phyloP scores from a whole-genome alignment of 2,329 filamentous ascomycete genomes.

The Pseudogymnoascus sp. region DNA sequence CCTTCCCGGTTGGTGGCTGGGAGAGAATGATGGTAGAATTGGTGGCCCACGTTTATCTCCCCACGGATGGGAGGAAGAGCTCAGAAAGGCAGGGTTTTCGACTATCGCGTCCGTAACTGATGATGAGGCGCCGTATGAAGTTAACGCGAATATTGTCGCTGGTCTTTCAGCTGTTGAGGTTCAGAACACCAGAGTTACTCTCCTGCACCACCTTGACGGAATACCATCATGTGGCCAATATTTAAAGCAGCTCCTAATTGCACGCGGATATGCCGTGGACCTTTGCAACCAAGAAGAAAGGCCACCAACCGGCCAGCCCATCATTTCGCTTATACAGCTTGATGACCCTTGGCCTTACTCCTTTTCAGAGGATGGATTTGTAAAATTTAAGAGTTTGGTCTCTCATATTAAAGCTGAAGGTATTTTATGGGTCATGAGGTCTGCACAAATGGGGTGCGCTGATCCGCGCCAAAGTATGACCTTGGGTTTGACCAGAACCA shows the following conservation, averaged over 20 bases:
- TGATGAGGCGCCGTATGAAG: slow-evolving; percentile 19
- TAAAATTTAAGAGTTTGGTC: neutral
- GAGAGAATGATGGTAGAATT: slow-evolving; percentile 21
- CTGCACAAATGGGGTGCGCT: slow-evolving; percentile 16
- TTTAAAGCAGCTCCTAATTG: neutral
- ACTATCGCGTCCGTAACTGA: slow-evolving; percentile 22
- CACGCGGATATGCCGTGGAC: slow-evolving; percentile 11
- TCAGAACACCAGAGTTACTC: neutral
- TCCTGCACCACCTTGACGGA: neutral
- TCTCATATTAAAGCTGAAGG: neutral
- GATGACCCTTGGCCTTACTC: neutral
- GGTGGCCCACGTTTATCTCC: slow-evolving; percentile 21
- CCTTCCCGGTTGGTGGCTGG: slow-evolving; percentile 28
- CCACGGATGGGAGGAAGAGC: slow-evolving; percentile 24
- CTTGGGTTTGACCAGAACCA: slow-evolving; percentile 19
- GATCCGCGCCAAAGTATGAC: slow-evolving; percentile 20
- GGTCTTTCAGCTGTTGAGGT: neutral
- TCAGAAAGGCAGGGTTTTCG: slow-evolving; percentile 27
- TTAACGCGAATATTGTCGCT: slow-evolving; percentile 19
- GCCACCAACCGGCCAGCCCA: slow-evolving; percentile 15
- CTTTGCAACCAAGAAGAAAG: slow-evolving; percentile 10
- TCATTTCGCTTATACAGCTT: neutral
- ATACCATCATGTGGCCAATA: neutral
- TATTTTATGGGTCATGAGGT: slow-evolving; percentile 20
- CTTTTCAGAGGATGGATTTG: neutral